Evolutionary conservation across 2,329 filamentous ascomycete genomes (phyloP), one percentile per base, ranked within the genome.

Genomic region (Orbilia ellipsospora): DNA sequence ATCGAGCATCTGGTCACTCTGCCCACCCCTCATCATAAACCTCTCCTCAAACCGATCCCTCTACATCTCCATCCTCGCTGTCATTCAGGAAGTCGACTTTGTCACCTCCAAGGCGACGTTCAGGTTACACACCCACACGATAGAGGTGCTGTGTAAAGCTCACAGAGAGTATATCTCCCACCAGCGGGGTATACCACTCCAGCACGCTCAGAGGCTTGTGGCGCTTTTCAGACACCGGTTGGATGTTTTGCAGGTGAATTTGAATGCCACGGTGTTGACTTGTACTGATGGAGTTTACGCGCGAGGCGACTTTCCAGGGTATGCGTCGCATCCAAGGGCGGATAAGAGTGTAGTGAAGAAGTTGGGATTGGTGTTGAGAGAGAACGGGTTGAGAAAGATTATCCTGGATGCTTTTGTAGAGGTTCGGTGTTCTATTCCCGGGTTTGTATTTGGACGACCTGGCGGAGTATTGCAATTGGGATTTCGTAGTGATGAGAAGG

Each of bases 371-470:
- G 64, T 65, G 13, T 51, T 75, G 15, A 67, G 40, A 15, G 72
- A 69, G 28, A 59, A 5, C 4, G 64, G 72, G 7, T 36, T 75
- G 4, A 52, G 72, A 12, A 68, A 61, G 48, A 20, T 59, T 2
- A 64, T 75, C 26, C 16, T 69, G 2, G 64, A 75, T 59, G 59
- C 72, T 8, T 75, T 75, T 45, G 28, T 69, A 12, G 72, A 75
- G 23, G 7, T 61, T 6, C n/a, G 40, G 42, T 44, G 42, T 50
- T 64, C 70, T 8, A 26, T 68, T 60, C 63, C 62, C n/a, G 51
- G 44, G 42, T 65, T 70, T 44, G 51, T 63, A 6, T 63, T 70
- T 12, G 42, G 16, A 5, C 5, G 31, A 36, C 48, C 66, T 16
- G 26, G 51, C 15, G 42, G 51, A 31, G 28, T 56, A 26, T 18